Evolutionary conservation across 257 asterid genomes (phyloP), one percentile per base, ranked within the genome.

Genomic region (Penstemon newberryi): DNA sequence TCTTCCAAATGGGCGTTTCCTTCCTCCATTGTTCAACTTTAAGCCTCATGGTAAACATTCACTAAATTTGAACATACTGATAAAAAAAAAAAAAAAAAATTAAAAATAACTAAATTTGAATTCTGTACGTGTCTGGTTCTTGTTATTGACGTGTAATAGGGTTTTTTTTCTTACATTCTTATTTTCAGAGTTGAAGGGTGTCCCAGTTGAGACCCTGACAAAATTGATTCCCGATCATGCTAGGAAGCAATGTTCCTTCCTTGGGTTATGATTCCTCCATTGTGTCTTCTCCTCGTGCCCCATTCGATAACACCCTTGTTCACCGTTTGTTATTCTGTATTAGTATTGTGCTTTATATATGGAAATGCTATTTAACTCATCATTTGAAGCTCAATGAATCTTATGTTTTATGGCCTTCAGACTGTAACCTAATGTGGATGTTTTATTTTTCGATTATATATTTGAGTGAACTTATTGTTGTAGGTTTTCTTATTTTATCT

Each of bases 21-120:
- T 90, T 74, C 96, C 94, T 12, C 86, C 90, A 4, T 90, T 90
- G 41, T 90, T 87, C 81, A 87, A 87, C 88, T 83, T 86, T 79
- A 84, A 67, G 77, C 85, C 90, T 60, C 88, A 83, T 79, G 95
- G 96, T 84, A 9, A 0, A 58, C 12, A 25, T 25, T 25, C 33
- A 25, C 33, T 25, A 25, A 25, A 46, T 6, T 6, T 7, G n/a
- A 46, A 46, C 12, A 8, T 46, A 7, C 7, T 46, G 12, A 7
- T 8, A 7, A 3, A 7, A 2, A 46, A 46, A 15, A 15, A 15
- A 15, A 15, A 15, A 15, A 15, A 15, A 15, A 15, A 15, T 15
- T 15, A 15, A 15, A 8, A 7, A 46, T 46, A 46, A 10, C 8
- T 46, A 8, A 4, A 46, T 46, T 10, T 46, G 12, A 6, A 46